Evolutionary conservation across 768 basidiomycete species (phyloP), one percentile per base, ranked within the genome.

Genomic region (Mycena vulgaris): DNA sequence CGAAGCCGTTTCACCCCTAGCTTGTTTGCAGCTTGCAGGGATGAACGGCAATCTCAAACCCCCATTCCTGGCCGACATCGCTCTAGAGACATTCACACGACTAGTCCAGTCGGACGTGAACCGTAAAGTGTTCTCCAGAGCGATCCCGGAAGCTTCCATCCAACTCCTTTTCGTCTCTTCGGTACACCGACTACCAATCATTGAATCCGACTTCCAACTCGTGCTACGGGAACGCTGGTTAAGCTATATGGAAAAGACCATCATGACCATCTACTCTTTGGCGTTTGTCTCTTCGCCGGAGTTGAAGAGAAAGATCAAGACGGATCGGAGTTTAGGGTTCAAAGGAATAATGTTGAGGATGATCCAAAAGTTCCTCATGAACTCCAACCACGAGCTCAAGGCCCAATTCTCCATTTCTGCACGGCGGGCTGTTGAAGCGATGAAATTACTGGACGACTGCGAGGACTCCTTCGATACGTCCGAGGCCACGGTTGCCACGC

Each of bases 21-120:
- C 86, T 28, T 86, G 83, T 70, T 79, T 92, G n/a, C 87, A 93
- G 72, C 80, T 88, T 40, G 80, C 81, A 58, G 89, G 90, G 7
- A 77, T 81, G 53, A 83, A 69, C 39, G 80, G 81, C 31, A 80
- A n/a, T 63, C 77, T 82, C 28, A 89, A 84, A 66, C 92, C 93
- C 25, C 89, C 92, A 0, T 78, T 85, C 28, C 83, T 91, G 40
- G 85, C 90, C 10, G 94, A 96, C 73, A 81, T 89, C 35, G 94
- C 95, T n/a, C 84, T 98, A 59, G 94, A 97, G 69, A 89, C 91
- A 3, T 93, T 96, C 75, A 92, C 93, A n/a, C 89, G 90, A 45
- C 81, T 98, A 64, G 89, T 90, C 37, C 92, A 93, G 56, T 81
- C 84, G 21, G 97, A 99, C 80, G 81, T 84, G 35, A 97, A 96